Base-by-base conservation (phyloP, 106 monocot species). In the Triglochin maritima region DNA sequence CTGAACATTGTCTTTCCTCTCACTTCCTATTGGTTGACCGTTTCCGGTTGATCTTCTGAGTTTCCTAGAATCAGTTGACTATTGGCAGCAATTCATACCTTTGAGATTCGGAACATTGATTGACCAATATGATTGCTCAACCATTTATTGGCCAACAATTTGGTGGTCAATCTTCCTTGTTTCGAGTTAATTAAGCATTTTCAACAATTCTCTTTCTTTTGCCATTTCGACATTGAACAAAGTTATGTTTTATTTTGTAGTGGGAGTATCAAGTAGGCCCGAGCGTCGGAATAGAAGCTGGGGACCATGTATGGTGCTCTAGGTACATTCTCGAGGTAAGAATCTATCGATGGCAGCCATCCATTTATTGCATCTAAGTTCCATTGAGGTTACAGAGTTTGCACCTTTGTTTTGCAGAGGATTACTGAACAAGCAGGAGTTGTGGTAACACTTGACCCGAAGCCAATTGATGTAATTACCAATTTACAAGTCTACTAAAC, bases 211-310 rank as follows among this genome's bases (percentile, higher is more conserved):
- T 58, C 17, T 43, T 44, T 17, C 43, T 15, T 17, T 41, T 41
- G 12, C 3, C 29, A 60, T 63, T 46, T 41, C 13, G 3, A 11
- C 6, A 11, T 44, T 63, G 9, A 10, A 44, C 6, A 63, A 46
- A 7, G 52, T 52, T 52, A 52, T 52, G 11, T 59, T n/a, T 60
- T 49, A 46, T 61, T 45, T 47, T 79, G 57, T 71, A 88, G 88
- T 88, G 88, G 88, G 88, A 88, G 71, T 88, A 82, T 69, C 88
- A 88, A 82, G 88, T 88, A 64, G 88, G 88, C 53, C 88, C 88
- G 44, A 82, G 81, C 72, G 88, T 88, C 47, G 84, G 84, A 68
- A 88, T 84, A 63, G 81, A 81, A 46, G 88, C 88, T 46, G 84
- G 79, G 44, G 88, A 88, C 46, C 81, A 88, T 55, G 64, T 88